Conservation (phyloP, 768 basidiomycete genomes). For the Termitomyces sp. region DNA sequence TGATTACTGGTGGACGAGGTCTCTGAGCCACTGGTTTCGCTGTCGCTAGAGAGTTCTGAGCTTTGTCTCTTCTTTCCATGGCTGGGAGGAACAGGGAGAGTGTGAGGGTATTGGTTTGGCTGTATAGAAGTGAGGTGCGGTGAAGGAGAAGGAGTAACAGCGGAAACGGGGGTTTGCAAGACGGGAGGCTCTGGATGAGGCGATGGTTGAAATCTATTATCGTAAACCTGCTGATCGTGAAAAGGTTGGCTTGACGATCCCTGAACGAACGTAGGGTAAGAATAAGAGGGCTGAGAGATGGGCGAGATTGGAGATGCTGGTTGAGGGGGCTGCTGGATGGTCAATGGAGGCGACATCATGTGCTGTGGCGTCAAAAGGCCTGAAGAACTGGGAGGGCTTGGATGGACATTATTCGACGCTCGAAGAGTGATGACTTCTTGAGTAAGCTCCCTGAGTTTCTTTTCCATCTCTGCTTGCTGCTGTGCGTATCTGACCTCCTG, state of each 20-base stretch:
- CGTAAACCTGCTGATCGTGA: conserved; percentile 9
- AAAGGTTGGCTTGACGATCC: conserved; percentile 31
- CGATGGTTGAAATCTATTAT: conserved; percentile 13
- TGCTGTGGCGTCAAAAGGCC: conserved; percentile 29
- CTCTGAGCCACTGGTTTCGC: conserved; percentile 31
- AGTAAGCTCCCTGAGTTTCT: conserved; percentile 50
- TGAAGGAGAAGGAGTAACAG: conserved; percentile 30
- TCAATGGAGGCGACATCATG: conserved; percentile 24
- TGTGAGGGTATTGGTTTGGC: conserved; percentile 12
- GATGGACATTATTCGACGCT: conserved; percentile 29
- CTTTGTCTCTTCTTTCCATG: conserved; percentile 26
- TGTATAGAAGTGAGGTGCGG: conserved; percentile 20
- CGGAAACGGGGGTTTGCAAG: conserved; percentile 17
- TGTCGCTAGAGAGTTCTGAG: conserved; percentile 32
- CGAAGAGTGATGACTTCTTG: conserved; percentile 48
- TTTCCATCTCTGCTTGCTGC: conserved; percentile 57
- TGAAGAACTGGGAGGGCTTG: conserved; percentile 11
- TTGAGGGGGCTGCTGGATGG: conserved; percentile 24
- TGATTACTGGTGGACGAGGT: conserved; percentile 27
- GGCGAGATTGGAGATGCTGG: conserved; percentile 37
- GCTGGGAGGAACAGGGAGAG: conserved; percentile 7
- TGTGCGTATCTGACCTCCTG: conserved; percentile 58
- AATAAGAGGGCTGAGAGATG: conserved; percentile 26
- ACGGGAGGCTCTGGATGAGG: conserved; percentile 12
- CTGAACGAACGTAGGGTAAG: conserved; percentile 32